Percentiles rank a stretch among this genome's conserved stretches.
phyloP scores from a whole-genome alignment of 495 filamentous ascomycete genomes.

The Aspergillus bertholletiae region DNA sequence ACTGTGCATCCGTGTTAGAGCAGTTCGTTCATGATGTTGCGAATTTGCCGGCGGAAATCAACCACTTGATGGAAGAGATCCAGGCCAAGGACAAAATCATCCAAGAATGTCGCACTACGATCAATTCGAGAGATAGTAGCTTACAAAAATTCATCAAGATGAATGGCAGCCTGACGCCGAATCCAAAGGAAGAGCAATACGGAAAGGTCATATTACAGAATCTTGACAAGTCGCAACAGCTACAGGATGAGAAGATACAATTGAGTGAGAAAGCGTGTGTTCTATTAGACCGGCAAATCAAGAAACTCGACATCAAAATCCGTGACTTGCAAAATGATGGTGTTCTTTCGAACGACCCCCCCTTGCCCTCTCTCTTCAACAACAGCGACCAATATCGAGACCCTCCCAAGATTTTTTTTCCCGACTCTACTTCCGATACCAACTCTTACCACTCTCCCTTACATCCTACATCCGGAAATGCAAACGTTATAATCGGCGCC shows the following conservation, averaged over 20 bases:
- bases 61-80: conserved; percentile 91
- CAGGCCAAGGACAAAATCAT: conserved; percentile 81
- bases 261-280: conserved; percentile 73
- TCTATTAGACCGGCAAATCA: conserved; percentile 84
- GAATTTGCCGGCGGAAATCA: conserved; percentile 88
- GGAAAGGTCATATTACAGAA: conserved; percentile 66
- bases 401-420: conserved; percentile 49
- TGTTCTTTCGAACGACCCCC: conserved; percentile 72
- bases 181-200: conserved; percentile 82
- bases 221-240: conserved; percentile 63
- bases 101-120: conserved; percentile 66
- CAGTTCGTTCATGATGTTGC: conserved; percentile 88
- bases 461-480: conserved; percentile 40
- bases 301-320: conserved; percentile 81
- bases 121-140: conserved; percentile 72
- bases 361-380: conserved; percentile 75
- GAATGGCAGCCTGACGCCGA: conserved; percentile 74
- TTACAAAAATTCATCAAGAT: conserved; percentile 88
- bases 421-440: conserved; percentile 36
- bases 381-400: conserved; percentile 54
- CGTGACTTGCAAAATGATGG: conserved; percentile 76
- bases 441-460: conserved; percentile 39
- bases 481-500: conserved; percentile 35
- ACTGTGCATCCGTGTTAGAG: conserved; percentile 86
- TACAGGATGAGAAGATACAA: conserved; percentile 85